phyloP scores from a whole-genome alignment of 2,329 filamentous ascomycete genomes.

The Daldinia eschscholtzii region DNA sequence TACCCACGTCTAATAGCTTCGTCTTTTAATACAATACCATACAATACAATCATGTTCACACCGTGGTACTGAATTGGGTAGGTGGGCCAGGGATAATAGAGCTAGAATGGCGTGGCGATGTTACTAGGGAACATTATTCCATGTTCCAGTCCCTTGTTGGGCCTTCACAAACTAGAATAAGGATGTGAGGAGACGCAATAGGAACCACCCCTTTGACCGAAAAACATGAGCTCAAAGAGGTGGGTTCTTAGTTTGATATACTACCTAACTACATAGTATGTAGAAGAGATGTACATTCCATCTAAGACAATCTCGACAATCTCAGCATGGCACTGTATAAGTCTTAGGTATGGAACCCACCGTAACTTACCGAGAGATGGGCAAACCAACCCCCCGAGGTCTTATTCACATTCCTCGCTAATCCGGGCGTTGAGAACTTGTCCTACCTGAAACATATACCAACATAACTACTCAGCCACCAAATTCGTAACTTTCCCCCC shows the following conservation, averaged over 20 bases:
- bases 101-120: background rate
- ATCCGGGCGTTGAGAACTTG: background rate
- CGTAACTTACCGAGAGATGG: background rate
- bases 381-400: background rate
- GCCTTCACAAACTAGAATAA: background rate
- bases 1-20: background rate
- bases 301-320: background rate
- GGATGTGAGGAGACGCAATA: background rate
- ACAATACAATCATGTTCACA: background rate
- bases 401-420: slow-evolving; percentile 4
- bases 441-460: slow-evolving; percentile 2
- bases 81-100: background rate
- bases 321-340: background rate
- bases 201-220: background rate
- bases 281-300: background rate
- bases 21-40: background rate
- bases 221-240: background rate
- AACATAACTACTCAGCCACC: background rate
- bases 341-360: background rate
- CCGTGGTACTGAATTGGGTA: background rate
- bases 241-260: background rate
- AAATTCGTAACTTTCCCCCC: background rate
- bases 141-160: background rate
- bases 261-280: background rate
- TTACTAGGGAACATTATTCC: background rate